Evolutionary conservation across 345 rosid genomes (phyloP), one percentile per base, ranked within the genome.

Genomic region (Tarenaya hassleriana): DNA sequence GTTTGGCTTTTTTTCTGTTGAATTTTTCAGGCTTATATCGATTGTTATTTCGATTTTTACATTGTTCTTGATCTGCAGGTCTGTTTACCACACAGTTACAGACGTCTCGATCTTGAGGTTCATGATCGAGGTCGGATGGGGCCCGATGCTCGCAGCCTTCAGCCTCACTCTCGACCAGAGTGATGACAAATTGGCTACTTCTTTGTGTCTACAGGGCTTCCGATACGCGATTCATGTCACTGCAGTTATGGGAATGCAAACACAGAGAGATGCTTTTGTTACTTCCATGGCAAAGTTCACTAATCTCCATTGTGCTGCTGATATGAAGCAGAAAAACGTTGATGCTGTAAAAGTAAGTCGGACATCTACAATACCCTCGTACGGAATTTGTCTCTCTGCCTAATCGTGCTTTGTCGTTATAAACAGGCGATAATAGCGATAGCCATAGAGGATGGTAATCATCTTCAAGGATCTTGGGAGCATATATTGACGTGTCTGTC

Each of bases 241-340:
- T 47, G 83, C 97, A 34, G 88, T 85, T 44, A 83, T 85, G 94
- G 89, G 94, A 50, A 81, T 92, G 97, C 95, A 88, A 78, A 92
- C 95, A 11, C 97, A 88, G 69, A 78, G 98, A 73, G 98, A 92
- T 76, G 98, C 98, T 65, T 92, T 92, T 73, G 92, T 92, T 52
- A 88, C 94, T 27, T 92, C 98, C 38, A 65, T 86, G 58, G 98
- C 97, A 38, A 92, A 92, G 79, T 92, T 92, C 77, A 92, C 98
- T 38, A 66, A 79, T 73, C 98, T 92, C 38, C 98, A 92, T 69
- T 78, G 86, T 74, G 98, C 97, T 58, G 88, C 87, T 21, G 97
- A 88, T 77, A 92, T 92, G 98, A 92, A 80, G 67, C 98, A 79
- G 73, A 92, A 85, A 60, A 92, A 88, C 76, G 94, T 92, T 18